Conservation (phyloP, 83 land plant species). For the Picea mariana region DNA sequence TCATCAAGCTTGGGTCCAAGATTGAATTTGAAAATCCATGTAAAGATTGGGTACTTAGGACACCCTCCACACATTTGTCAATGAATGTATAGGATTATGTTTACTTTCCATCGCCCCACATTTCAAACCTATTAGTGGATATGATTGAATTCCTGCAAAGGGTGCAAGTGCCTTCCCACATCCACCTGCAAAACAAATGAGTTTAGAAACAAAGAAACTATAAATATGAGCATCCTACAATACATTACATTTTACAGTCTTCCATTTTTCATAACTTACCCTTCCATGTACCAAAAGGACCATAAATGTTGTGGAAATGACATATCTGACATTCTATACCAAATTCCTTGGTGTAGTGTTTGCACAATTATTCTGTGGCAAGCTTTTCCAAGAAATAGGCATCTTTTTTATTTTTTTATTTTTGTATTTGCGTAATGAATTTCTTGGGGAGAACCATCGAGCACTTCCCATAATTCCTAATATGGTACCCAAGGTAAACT, state of each 20-base stretch:
- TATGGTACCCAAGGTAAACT: too few species aligned
- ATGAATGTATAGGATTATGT: constrained; percentile 87
- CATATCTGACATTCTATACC: constrained; percentile 89
- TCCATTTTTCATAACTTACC: constrained; percentile 30
- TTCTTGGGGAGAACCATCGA: too few species aligned
- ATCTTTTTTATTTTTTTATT: constrained; percentile 39
- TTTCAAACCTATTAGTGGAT: constrained; percentile 61
- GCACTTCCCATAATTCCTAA: too few species aligned
- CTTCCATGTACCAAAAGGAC: constrained; percentile 97
- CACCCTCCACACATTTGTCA: constrained; percentile 98
- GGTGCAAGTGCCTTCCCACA: constrained; percentile 29
- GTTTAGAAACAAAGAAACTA: too few species aligned
- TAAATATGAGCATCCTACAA: neutral
- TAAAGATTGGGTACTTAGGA: constrained; percentile 37
- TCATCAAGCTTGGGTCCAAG: neutral
- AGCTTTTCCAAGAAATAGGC: constrained; percentile 93
- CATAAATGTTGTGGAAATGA: constrained; percentile 92
- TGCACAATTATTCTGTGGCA: constrained; percentile 90
- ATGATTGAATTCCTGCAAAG: constrained; percentile 32
- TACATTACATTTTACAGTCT: neutral
- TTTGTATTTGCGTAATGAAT: too few species aligned
- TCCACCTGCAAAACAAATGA: constrained; percentile 62
- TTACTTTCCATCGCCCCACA: constrained; percentile 54
- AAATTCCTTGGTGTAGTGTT: constrained; percentile 92
- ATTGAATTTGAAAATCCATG: neutral